Evolutionary conservation across 768 basidiomycete species (phyloP), one percentile per base, ranked within the genome.

Genomic region (Termitomyces sp.): DNA sequence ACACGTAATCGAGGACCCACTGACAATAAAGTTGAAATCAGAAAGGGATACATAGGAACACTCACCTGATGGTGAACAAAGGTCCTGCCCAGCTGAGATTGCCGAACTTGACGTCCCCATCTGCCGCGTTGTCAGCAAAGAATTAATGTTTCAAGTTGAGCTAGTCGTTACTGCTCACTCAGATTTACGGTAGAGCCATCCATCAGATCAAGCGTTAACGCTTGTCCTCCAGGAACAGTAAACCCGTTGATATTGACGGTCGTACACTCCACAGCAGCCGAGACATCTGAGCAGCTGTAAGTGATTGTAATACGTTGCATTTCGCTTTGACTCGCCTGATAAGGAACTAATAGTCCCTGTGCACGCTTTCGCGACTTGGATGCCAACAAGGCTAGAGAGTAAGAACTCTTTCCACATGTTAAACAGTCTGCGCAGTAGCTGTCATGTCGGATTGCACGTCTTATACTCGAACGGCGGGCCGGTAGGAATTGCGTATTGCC

Each of bases 31-130:
- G 23, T 23, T 10, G 5, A 49, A 23, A 45, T 21, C 30, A 23
- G 19, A 35, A 58, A 21, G 33, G 1, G 1, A 14, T 50, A 33
- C 31, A 33, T 10, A 37, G 23, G 41, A 9, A 64, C 23, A 28
- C 68, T 43, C 59, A 82, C 82, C 61, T 77, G 62, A 85, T 64
- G 33, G 72, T 66, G 64, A 85, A 82, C 41, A 85, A 68, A 12
- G 80, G 83, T 12, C 83, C 84, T 0, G 63, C 69, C 83, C 82
- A 84, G 41, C 63, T 76, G 53, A 64, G 9, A 48, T 78, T 78
- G 7, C 77, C 83, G 64, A 88, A 87, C 23, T 66, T 60, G 45
- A 87, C 74, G 33, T 86, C 77, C 17, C 86, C 86, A 58, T 74
- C 82, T 85, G 31, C 11, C 38, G 58, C n/a, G 41, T 30, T 43